Evolutionary conservation across 495 filamentous ascomycete genomes (phyloP).

Genomic region (Pyrenula massariospora): DNA sequence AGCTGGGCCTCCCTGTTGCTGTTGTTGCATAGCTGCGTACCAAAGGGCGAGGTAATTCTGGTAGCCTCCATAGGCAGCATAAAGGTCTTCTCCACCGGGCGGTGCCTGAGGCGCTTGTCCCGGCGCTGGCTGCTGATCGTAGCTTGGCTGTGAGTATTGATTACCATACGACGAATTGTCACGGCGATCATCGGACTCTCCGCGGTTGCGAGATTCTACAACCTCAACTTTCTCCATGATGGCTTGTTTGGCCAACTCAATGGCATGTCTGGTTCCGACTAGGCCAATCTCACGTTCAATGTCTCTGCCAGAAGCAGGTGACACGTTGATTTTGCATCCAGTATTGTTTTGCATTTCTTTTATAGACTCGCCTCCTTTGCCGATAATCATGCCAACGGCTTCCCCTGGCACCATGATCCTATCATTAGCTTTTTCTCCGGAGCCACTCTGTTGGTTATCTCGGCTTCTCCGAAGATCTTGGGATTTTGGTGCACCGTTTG

Average conservation of each 20-base stretch:
- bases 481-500: constrained; percentile 32
- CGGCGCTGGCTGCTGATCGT: constrained; percentile 17
- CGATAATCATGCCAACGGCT: constrained; percentile 84
- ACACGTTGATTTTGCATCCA: constrained; percentile 83
- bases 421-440: constrained; percentile 57
- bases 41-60: constrained; percentile 50
- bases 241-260: constrained; percentile 58
- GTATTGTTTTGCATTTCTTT: constrained; percentile 74
- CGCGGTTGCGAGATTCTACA: constrained; percentile 42
- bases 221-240: constrained; percentile 84
- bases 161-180: constrained; percentile 26
- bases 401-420: constrained; percentile 72
- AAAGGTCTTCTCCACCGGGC: constrained; percentile 36
- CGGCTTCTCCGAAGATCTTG: constrained; percentile 7
- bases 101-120: constrained; percentile 13
- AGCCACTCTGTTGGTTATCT: constrained; percentile 19
- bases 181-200: constrained; percentile 27
- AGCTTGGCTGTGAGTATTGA: constrained; percentile 25
- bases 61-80: constrained; percentile 56
- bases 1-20: constrained; percentile 20
- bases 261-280: constrained; percentile 59
- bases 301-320: constrained; percentile 56
- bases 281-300: constrained; percentile 69
- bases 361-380: constrained; percentile 78
- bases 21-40: constrained; percentile 43